These are phyloP conservation scores for Penicillium sclerotigenum DNA, from an alignment of 2,329 filamentous ascomycete genomes.

Conservation along the genomic window DNA sequence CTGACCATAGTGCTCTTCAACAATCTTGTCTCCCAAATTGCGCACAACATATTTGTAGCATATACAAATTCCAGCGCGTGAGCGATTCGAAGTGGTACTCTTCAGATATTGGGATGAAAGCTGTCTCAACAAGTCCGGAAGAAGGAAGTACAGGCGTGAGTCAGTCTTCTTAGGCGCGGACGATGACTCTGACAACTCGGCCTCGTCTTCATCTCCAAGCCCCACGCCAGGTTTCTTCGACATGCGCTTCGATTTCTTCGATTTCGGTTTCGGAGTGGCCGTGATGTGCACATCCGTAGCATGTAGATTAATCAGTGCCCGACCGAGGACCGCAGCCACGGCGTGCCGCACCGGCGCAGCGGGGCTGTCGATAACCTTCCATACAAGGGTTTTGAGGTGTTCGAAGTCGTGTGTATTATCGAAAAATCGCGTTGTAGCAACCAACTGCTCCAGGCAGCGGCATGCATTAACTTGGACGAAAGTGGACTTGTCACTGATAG, in stretches of 20 bases:
- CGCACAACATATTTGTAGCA: conserved; percentile 82
- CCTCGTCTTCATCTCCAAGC: conserved; percentile 67
- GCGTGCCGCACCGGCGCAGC: conserved; percentile 76
- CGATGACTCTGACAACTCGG: conserved; percentile 71
- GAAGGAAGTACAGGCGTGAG: conserved; percentile 66
- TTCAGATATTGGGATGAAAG: conserved; percentile 78
- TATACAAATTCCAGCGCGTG: conserved; percentile 76
- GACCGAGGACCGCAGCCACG: conserved; percentile 78
- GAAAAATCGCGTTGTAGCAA: conserved; percentile 74
- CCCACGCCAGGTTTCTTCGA: conserved; percentile 60
- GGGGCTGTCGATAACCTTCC: conserved; percentile 80
- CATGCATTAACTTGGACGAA: conserved; percentile 77
- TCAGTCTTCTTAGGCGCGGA: conserved; percentile 70
- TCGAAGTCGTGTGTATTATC: conserved; percentile 89
- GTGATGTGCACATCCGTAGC: conserved; percentile 57
- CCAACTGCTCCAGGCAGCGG: conserved; percentile 70
- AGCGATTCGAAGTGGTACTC: conserved; percentile 72
- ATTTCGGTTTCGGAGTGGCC: conserved; percentile 57
- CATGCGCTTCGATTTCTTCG: conserved; percentile 68
- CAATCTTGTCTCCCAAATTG: conserved; percentile 73
- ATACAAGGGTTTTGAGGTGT: conserved; percentile 73
- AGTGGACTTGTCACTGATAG: conserved; percentile 74
- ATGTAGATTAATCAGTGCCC: conserved; percentile 77
- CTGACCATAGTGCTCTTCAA: conserved; percentile 76
- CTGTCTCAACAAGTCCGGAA: conserved; percentile 74